Conservation (phyloP, 1,284 basidiomycete species). For the Calocybe gambosa region DNA sequence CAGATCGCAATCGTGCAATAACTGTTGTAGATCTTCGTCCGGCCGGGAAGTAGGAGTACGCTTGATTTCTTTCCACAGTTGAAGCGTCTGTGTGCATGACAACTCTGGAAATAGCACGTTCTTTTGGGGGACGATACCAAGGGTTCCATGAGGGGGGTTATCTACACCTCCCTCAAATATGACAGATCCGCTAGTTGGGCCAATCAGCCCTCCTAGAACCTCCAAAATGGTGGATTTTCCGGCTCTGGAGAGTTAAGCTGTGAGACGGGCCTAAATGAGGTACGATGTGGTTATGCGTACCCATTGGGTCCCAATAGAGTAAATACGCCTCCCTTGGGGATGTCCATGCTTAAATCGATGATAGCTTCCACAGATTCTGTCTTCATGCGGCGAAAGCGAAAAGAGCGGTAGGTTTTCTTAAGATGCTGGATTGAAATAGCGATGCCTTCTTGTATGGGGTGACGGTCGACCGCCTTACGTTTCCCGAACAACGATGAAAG, state of each 20-base stretch:
- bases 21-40: conserved; percentile 52
- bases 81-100: conserved; percentile 65
- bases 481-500: background rate
- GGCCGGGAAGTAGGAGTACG: conserved; percentile 38
- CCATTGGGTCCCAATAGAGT: conserved; percentile 72
- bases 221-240: conserved; percentile 46
- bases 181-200: conserved; percentile 52
- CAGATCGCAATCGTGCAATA: conserved; percentile 70
- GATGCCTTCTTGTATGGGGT: background rate
- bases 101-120: conserved; percentile 79
- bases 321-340: conserved; percentile 67
- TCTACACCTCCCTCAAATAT: conserved; percentile 52
- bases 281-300: conserved; percentile 23
- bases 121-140: conserved; percentile 81
- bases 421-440: background rate
- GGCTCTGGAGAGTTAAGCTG: conserved; percentile 33
- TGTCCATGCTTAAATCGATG: conserved; percentile 53
- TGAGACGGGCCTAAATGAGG: conserved; percentile 45
- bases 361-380: conserved; percentile 34
- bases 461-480: no score
- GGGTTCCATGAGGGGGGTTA: conserved; percentile 51
- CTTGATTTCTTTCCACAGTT: conserved; percentile 71
- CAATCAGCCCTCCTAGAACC: conserved; percentile 57
- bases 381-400: background rate
- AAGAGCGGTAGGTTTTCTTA: background rate